Percentiles rank a stretch among this genome's conserved stretches.
Conservation (phyloP, 176 grass and related monocot genomes). For the Saccharum spontaneum region DNA sequence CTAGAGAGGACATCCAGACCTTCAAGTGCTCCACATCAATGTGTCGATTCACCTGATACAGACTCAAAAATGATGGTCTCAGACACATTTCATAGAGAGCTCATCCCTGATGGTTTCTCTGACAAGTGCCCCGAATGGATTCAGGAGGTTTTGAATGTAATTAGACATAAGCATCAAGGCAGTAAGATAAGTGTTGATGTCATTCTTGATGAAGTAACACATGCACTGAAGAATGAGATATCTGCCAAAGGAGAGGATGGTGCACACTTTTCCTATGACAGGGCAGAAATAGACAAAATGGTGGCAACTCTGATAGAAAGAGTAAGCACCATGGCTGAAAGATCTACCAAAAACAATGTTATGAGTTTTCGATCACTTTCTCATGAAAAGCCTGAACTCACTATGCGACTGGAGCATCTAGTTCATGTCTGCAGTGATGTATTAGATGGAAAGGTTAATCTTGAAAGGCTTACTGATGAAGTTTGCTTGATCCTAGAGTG, state of each 20-base stretch:
- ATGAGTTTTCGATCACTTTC: slow-evolving; percentile 21
- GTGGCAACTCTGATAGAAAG: slow-evolving; percentile 30
- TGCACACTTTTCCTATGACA: slow-evolving; percentile 15
- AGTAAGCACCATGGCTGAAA: slow-evolving; percentile 28
- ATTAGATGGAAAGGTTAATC: slow-evolving; percentile 43
- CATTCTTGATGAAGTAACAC: slow-evolving; percentile 60
- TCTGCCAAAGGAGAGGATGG: not conserved
- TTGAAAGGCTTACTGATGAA: slow-evolving; percentile 37
- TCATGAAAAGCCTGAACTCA: slow-evolving; percentile 45
- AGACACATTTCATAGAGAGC: slow-evolving; percentile 21
- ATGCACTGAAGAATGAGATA: slow-evolving; percentile 40
- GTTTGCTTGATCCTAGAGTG: slow-evolving; percentile 47
- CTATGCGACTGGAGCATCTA: slow-evolving; percentile 34
- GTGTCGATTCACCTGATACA: not conserved
- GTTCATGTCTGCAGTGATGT: slow-evolving; percentile 42
- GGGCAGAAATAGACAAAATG: slow-evolving; percentile 19
- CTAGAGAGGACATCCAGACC: slow-evolving; percentile 28
- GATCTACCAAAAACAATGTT: slow-evolving; percentile 20
- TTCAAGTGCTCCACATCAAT: slow-evolving; percentile 17
- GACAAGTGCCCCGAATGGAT: slow-evolving; percentile 53
- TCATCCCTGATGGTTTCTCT: slow-evolving; percentile 28
- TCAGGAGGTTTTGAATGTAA: slow-evolving; percentile 58
- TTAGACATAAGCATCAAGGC: slow-evolving; percentile 63
- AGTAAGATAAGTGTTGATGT: slow-evolving; percentile 36
- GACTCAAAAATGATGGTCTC: not conserved